These are phyloP conservation scores for Coniferiporia sulphurascens DNA, from an alignment of 1,284 basidiomycete genomes.

Conservation along the genomic window DNA sequence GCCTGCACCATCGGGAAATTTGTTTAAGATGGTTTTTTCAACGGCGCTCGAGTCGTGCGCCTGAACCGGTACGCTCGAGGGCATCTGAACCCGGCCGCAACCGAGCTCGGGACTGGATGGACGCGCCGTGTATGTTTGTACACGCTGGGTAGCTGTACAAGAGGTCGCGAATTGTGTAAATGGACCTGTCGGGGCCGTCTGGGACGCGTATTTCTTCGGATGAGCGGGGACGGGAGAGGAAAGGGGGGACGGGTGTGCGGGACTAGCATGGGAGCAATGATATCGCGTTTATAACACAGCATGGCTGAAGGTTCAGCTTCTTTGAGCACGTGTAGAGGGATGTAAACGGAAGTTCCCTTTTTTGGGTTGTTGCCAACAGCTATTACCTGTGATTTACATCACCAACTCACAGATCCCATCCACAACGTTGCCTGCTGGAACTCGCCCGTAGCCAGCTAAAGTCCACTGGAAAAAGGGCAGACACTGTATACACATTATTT, in stretches of 20 bases:
- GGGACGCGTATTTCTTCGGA: neutral
- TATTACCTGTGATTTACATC: neutral
- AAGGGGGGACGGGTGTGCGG: neutral
- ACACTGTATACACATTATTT: neutral
- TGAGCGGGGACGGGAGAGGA: neutral
- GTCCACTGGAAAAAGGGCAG: neutral
- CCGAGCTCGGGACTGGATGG: neutral
- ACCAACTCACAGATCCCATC: neutral
- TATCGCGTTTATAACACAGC: neutral
- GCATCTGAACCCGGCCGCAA: neutral
- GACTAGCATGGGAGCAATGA: neutral
- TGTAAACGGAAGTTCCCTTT: neutral
- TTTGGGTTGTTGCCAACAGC: neutral
- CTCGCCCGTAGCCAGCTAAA: neutral
- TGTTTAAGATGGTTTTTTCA: neutral
- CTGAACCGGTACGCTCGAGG: neutral
- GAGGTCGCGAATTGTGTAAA: too few relatives aligned
- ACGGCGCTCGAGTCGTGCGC: slow-evolving; percentile 3
- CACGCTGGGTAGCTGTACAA: neutral
- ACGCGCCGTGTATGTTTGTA: slow-evolving; percentile 2
- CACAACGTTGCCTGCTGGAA: neutral
- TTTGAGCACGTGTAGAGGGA: neutral
- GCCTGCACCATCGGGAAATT: slow-evolving; percentile 1
- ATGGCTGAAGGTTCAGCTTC: neutral
- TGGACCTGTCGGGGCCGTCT: too few relatives aligned